Evolutionary conservation across 2,329 filamentous ascomycete genomes (phyloP).

Genomic region (Calonectria leucothoes): DNA sequence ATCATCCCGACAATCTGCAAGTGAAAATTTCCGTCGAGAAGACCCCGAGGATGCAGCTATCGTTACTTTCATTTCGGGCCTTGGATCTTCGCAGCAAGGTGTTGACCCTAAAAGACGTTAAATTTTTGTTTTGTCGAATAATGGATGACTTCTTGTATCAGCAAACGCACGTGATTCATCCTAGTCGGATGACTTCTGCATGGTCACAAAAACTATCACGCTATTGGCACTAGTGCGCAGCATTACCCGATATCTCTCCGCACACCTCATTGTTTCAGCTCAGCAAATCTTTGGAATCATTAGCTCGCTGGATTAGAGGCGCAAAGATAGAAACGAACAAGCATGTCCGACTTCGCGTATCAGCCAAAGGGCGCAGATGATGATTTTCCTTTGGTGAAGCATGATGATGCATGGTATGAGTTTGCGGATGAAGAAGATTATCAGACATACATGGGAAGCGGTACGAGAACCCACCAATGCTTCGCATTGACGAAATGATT

Average conservation of each 20-base stretch:
- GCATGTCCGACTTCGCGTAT: not conserved
- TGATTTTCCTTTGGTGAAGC: not conserved
- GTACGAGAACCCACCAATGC: not conserved
- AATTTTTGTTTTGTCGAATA: too few relatives aligned
- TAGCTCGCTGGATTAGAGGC: too few relatives aligned
- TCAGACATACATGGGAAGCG: not conserved
- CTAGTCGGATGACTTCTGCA: not conserved
- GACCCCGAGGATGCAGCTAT: not conserved
- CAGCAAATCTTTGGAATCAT: not conserved
- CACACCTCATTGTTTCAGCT: not conserved
- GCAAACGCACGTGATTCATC: not conserved
- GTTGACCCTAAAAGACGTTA: too few relatives aligned
- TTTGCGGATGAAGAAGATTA: not conserved
- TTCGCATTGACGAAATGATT: not conserved
- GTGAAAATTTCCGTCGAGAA: not conserved
- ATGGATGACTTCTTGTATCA: not conserved
- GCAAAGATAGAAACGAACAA: not conserved
- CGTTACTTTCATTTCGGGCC: not conserved
- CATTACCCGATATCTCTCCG: not conserved
- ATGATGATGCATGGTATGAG: not conserved
- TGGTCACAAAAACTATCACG: not conserved
- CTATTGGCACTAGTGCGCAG: not conserved
- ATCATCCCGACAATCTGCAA: not conserved
- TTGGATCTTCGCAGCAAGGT: too few relatives aligned
- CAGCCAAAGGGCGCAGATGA: not conserved